phyloP scores from a whole-genome alignment of 192 early-diverging fungal species.

The Bifiguratus adelaidae region DNA sequence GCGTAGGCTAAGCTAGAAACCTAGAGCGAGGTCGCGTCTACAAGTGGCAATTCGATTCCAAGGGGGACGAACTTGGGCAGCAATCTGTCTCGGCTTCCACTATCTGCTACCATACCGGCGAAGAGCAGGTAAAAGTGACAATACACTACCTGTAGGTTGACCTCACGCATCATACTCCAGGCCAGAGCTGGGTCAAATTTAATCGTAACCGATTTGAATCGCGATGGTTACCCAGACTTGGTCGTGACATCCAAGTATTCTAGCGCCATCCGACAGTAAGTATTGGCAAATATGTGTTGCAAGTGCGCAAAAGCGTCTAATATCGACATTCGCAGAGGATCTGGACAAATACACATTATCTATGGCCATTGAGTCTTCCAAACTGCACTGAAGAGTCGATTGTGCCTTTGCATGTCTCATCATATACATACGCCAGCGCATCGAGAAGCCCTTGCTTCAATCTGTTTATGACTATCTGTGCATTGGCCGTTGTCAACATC shows the following conservation, averaged over 20 bases:
- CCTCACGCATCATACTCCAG: neutral
- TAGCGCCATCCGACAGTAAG: too few species aligned
- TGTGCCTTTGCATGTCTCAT: too few species aligned
- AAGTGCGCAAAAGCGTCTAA: too few species aligned
- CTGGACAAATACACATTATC: too few species aligned
- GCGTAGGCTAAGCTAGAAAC: neutral
- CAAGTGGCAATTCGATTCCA: constrained; percentile 1
- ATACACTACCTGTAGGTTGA: neutral
- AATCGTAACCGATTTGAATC: neutral
- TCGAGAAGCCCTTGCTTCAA: too few species aligned
- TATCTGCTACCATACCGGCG: neutral
- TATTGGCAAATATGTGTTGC: too few species aligned
- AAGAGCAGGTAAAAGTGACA: neutral
- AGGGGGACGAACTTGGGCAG: neutral
- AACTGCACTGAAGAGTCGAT: too few species aligned
- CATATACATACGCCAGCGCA: too few species aligned
- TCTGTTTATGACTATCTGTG: too few species aligned
- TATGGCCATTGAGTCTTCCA: too few species aligned
- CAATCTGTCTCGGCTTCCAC: neutral
- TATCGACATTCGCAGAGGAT: too few species aligned
- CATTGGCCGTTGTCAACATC: too few species aligned
- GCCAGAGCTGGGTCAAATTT: neutral
- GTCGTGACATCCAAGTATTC: neutral
- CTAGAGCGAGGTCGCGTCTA: constrained; percentile 16
- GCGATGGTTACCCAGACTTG: neutral